Evolutionary conservation across 148 eudicot genomes (phyloP).

Genomic region (Cornus kousa): DNA sequence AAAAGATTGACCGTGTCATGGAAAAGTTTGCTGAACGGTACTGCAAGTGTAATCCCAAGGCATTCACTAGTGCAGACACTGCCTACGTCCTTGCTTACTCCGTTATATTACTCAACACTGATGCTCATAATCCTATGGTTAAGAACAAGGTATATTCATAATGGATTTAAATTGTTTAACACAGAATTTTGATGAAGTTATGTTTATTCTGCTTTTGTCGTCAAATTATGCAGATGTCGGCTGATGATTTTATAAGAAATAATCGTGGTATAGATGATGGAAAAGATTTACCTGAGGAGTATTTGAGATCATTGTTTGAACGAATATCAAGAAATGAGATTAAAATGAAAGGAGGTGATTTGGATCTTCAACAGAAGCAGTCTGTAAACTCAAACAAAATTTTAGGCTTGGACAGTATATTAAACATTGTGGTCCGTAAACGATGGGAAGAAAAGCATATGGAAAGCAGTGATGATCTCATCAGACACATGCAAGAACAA

Average conservation of each 20-base stretch:
- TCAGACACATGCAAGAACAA: slow-evolving; percentile 98
- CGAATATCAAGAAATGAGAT: slow-evolving; percentile 91
- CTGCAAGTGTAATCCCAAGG: slow-evolving; percentile 96
- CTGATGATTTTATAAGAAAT: slow-evolving; percentile 92
- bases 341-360: slow-evolving; percentile 88
- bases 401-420: slow-evolving; percentile 85
- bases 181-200: slow-evolving; percentile 9
- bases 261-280: slow-evolving; percentile 99
- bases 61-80: slow-evolving; percentile 93
- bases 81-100: slow-evolving; percentile 99
- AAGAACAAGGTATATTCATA: slow-evolving; percentile 68
- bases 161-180: slow-evolving; percentile 2
- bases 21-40: slow-evolving; percentile 98
- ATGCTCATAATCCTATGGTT: slow-evolving; percentile 98
- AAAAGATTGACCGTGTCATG: slow-evolving; percentile 93
- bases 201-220: slow-evolving; percentile 9
- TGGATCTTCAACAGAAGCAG: slow-evolving; percentile 77
- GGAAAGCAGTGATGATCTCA: slow-evolving; percentile 88
- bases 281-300: slow-evolving; percentile 92
- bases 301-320: slow-evolving; percentile 83
- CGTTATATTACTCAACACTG: slow-evolving; percentile 97
- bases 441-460: slow-evolving; percentile 70
- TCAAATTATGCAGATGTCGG: slow-evolving; percentile 70
- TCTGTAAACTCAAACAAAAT: slow-evolving; percentile 75
- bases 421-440: slow-evolving; percentile 90